Evolutionary conservation across 352 stramenopile genomes (phyloP), one percentile per base, ranked within the genome.

Genomic region (Pythium apleroticum): DNA sequence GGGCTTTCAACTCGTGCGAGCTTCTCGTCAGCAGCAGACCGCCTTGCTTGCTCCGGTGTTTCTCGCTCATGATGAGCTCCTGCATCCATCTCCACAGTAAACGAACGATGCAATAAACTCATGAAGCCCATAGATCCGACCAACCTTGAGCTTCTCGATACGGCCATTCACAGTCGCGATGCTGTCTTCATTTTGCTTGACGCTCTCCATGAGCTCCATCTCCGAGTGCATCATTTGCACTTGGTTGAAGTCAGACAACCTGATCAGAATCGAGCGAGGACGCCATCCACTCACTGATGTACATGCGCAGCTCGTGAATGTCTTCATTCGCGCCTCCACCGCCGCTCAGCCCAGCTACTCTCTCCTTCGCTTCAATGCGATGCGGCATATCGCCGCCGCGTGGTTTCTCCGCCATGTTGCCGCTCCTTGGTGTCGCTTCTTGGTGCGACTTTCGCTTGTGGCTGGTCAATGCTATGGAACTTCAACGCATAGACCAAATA

Each of bases 191-290:
- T 77, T 84, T 48, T 88, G 76, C 35, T 81, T 82, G 60, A 93
- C 88, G 31, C 54, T 79, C 57, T 89, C 82, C 43, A 93, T 72
- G 15, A 89, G 43, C 55, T 88, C 81, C 76, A 89, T 81, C 64
- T 93, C 84, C 1, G 74, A 75, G 15, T 88, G 82, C 84, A 93
- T 91, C 82, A 93, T 85, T 20, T 84, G 81, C 57, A 91, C 84
- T 93, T 31, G 19, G 28, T 22, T n/a, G 24, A 30, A 48, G 28
- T 45, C 9, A 25, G 20, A 45, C 25, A 1, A 22, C 20, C 7
- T 52, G 2, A 52, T 10, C 4, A 24, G n/a, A 60, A 10, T 25
- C 37, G 55, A 15, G 0, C 50, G 1, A 10, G 11, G 46, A 1
- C 22, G 9, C 0, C 22, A 52, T 14, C 52, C 17, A 68, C 73